Conservation (phyloP, 352 stramenopile species). For the Phytophthora citricola region DNA sequence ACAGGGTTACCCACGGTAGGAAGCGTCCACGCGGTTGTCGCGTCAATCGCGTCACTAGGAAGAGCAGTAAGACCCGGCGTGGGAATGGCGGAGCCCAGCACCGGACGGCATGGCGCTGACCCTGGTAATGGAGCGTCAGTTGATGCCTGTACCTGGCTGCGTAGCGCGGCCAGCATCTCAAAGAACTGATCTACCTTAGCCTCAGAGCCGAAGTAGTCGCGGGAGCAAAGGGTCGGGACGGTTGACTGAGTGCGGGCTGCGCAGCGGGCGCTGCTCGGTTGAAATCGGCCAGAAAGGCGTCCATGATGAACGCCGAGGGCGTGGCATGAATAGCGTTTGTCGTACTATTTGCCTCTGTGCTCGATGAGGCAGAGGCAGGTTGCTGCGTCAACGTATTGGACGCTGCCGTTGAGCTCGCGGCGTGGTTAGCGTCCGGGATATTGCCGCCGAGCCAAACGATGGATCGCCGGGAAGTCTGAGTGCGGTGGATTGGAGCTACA, state of each 20-base stretch:
- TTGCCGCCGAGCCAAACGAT: constrained; percentile 1
- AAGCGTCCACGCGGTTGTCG: background rate
- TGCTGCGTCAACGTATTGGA: background rate
- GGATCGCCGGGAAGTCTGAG: background rate
- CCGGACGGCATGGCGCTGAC: too few relatives aligned
- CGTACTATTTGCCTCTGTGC: background rate
- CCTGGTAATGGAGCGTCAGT: too few relatives aligned
- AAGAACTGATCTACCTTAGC: background rate
- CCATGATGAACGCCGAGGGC: constrained; percentile 1
- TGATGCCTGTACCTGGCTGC: too few relatives aligned
- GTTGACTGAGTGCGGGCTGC: too few relatives aligned
- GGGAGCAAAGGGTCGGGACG: background rate
- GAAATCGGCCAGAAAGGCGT: constrained; percentile 1
- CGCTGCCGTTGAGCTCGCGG: background rate
- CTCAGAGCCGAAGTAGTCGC: background rate
- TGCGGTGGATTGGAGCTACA: too few relatives aligned
- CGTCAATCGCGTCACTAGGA: background rate
- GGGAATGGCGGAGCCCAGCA: too few relatives aligned
- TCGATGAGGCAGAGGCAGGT: background rate
- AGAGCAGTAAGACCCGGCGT: too few relatives aligned
- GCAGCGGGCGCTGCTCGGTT: background rate
- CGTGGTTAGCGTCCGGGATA: too few relatives aligned
- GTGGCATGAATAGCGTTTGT: background rate
- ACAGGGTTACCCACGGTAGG: background rate
- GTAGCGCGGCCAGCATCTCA: background rate